Evolutionary conservation across 139 green algal genomes (phyloP).

Genomic region (Volvox reticuliferus): DNA sequence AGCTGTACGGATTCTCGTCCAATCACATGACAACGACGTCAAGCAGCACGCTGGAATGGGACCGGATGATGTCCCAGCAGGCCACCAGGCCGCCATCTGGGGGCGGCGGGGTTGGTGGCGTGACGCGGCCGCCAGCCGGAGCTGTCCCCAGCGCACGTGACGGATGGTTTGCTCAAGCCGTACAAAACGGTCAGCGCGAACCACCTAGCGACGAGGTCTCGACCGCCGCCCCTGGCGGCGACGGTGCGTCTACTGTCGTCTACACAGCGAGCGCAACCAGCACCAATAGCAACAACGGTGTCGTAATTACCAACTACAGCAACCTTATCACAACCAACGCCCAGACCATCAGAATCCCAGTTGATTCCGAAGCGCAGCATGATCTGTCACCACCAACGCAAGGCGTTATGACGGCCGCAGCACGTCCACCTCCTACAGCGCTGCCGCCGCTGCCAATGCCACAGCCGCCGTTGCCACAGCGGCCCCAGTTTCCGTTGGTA

Average conservation of each 20-base stretch:
- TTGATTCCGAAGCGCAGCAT: too few relatives aligned
- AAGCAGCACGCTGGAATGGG: not conserved
- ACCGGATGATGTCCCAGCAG: not conserved
- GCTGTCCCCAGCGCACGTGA: not conserved
- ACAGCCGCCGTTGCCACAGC: too few relatives aligned
- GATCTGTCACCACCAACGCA: too few relatives aligned
- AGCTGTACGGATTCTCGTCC: slow-evolving; percentile 24
- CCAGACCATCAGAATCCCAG: too few relatives aligned
- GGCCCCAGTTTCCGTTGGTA: too few relatives aligned
- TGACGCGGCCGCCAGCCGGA: too few relatives aligned
- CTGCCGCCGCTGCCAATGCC: too few relatives aligned
- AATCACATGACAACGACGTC: not conserved
- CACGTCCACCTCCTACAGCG: too few relatives aligned
- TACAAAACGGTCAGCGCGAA: not conserved
- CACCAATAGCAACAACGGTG: not conserved
- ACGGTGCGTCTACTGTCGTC: not conserved
- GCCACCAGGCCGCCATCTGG: not conserved
- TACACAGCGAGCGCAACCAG: not conserved
- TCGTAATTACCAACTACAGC: not conserved
- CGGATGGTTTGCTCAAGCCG: not conserved
- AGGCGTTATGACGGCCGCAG: too few relatives aligned
- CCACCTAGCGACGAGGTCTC: not conserved
- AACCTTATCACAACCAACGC: not conserved
- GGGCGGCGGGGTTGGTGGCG: too few relatives aligned
- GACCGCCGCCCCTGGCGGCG: too few relatives aligned